phyloP scores from a whole-genome alignment of 257 asterid species.

The Solanum dulcamara region DNA sequence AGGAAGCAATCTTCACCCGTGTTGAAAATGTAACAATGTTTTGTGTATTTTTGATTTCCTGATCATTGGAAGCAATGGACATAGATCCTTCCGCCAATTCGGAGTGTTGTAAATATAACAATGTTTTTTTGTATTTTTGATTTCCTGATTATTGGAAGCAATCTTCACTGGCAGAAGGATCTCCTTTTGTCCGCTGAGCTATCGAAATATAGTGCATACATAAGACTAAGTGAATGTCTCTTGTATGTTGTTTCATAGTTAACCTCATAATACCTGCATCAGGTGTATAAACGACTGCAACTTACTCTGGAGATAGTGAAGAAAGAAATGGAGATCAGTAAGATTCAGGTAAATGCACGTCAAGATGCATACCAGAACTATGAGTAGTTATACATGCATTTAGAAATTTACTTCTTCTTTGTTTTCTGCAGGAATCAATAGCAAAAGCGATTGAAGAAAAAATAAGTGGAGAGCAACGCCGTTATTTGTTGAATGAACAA shows the following conservation, averaged over 20 bases:
- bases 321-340: slow-evolving; percentile 99
- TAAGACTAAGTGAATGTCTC: background rate
- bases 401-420: background rate
- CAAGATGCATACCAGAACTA: background rate
- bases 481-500: slow-evolving; percentile 87
- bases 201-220: background rate
- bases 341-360: slow-evolving; percentile 58
- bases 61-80: background rate
- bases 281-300: slow-evolving; percentile 80
- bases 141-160: background rate
- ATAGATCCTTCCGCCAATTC: background rate
- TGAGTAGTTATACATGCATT: background rate
- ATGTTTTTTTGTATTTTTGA: too few species aligned
- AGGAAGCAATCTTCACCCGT: background rate
- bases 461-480: slow-evolving; percentile 97
- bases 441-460: slow-evolving; percentile 99
- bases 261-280: background rate
- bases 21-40: background rate
- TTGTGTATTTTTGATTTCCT: background rate
- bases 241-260: background rate
- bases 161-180: background rate
- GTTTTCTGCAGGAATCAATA: slow-evolving; percentile 69
- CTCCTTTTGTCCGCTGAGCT: background rate
- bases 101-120: background rate
- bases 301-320: slow-evolving; percentile 87